Percentiles rank a stretch among this genome's conserved stretches.
Evolutionary conservation across 2,329 filamentous ascomycete genomes (phyloP).

Genomic region (Neoarthrinium moseri): DNA sequence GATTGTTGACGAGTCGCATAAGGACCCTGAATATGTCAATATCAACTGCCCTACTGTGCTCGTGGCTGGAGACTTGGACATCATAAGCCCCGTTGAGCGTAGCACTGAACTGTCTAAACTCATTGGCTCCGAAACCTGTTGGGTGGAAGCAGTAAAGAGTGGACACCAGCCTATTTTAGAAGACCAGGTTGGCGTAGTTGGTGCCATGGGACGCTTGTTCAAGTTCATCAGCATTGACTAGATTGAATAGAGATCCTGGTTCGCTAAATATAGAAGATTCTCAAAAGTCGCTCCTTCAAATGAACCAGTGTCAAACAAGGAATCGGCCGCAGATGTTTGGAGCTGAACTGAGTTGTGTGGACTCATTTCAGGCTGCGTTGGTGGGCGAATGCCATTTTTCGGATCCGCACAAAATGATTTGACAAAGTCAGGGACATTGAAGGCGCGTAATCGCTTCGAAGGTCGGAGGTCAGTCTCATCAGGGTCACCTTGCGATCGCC

Average conservation of each 20-base stretch:
- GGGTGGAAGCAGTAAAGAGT: conserved; percentile 18
- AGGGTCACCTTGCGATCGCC: neutral
- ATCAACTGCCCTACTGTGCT: conserved; percentile 28
- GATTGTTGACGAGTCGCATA: conserved; percentile 24
- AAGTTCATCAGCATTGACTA: conserved; percentile 3
- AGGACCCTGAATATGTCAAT: conserved; percentile 28
- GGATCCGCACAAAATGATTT: conserved; percentile 24
- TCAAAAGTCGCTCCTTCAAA: conserved; percentile 17
- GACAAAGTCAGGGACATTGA: conserved; percentile 27
- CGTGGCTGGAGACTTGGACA: conserved; percentile 28
- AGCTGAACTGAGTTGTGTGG: neutral
- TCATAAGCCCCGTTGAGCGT: conserved; percentile 25
- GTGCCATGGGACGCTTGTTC: conserved; percentile 7
- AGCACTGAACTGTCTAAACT: conserved; percentile 24
- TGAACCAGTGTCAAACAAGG: conserved; percentile 13
- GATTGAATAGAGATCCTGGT: conserved; percentile 17
- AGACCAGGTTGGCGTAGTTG: conserved; percentile 7
- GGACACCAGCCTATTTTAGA: conserved; percentile 17
- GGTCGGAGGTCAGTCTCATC: neutral
- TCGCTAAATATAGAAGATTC: conserved; percentile 21
- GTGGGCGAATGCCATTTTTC: conserved; percentile 12
- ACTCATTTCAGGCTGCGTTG: conserved; percentile 7
- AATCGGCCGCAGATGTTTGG: neutral
- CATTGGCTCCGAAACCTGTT: conserved; percentile 15
- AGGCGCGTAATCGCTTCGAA: conserved; percentile 13